A percentile compares a stretch with the other conserved stretches of the same genome.
Evolutionary conservation across 129 eudicot species (phyloP).

Genomic region (Silybum marianum): DNA sequence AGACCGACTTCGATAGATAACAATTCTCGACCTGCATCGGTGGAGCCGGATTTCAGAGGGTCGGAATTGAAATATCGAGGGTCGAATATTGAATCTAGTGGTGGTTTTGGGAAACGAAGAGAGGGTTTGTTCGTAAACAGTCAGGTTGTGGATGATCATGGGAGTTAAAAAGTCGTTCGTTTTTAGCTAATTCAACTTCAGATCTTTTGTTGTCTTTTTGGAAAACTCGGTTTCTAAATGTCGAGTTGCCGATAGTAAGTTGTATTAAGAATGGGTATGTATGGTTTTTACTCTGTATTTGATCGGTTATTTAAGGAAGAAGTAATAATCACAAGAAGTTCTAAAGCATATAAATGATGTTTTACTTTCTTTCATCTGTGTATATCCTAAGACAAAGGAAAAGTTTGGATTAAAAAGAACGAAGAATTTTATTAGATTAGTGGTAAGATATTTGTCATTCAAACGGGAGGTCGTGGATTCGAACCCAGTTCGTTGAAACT

Average conservation of each 20-base stretch:
- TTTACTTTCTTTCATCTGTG: too few species aligned
- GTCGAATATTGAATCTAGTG: slow-evolving; percentile 59
- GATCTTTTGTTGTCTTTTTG: not conserved
- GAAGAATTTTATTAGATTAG: not conserved
- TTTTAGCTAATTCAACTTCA: slow-evolving; percentile 14
- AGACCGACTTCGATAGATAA: slow-evolving; percentile 54
- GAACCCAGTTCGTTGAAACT: not conserved
- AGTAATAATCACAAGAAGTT: slow-evolving; percentile 35
- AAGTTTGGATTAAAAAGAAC: not conserved
- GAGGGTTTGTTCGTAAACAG: slow-evolving; percentile 68
- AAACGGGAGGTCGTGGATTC: not conserved
- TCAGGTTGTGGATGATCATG: slow-evolving; percentile 69
- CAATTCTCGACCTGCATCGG: slow-evolving; percentile 57
- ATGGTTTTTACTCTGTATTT: slow-evolving; percentile 34
- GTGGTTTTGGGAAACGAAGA: slow-evolving; percentile 70
- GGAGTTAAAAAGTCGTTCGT: slow-evolving; percentile 34
- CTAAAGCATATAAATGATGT: not conserved
- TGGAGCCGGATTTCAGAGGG: slow-evolving; percentile 64
- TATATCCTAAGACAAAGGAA: too few species aligned
- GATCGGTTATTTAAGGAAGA: slow-evolving; percentile 31
- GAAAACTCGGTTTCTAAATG: not conserved
- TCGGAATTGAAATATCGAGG: slow-evolving; percentile 83
- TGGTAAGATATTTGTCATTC: not conserved
- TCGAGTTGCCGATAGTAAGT: slow-evolving; percentile 2
- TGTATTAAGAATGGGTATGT: slow-evolving; percentile 29